Conservation (phyloP, 2,329 filamentous ascomycete species). For the Trichoderma atroviride region DNA sequence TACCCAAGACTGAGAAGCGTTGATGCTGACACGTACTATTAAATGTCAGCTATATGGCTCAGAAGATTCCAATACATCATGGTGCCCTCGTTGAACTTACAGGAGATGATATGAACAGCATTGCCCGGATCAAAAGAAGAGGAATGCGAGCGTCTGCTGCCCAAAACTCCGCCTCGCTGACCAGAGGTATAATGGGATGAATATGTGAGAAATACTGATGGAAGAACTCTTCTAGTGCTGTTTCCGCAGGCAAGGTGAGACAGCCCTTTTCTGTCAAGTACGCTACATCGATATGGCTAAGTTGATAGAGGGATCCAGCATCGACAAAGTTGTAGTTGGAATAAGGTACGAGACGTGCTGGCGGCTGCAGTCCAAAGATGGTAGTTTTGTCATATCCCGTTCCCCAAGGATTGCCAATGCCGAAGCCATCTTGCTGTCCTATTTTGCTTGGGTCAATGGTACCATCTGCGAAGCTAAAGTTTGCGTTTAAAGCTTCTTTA, state of each 20-base stretch:
- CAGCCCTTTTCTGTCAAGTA: slow-evolving; percentile 19
- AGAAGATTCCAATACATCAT: background rate
- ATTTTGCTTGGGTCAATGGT: slow-evolving; percentile 1
- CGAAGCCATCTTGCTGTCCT: background rate
- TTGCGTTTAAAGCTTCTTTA: background rate
- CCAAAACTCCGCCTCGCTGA: slow-evolving; percentile 22
- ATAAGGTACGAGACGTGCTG: background rate
- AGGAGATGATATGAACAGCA: slow-evolving; percentile 16
- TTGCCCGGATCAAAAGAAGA: slow-evolving; percentile 11
- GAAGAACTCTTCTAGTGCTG: slow-evolving; percentile 10
- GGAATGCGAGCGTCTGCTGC: slow-evolving; percentile 17
- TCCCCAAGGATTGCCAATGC: background rate
- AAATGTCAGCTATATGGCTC: background rate
- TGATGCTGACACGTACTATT: slow-evolving; percentile 3
- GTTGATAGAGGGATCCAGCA: slow-evolving; percentile 13
- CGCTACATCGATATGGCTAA: slow-evolving; percentile 7
- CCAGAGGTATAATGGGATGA: slow-evolving; percentile 14
- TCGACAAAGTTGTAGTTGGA: slow-evolving; percentile 24
- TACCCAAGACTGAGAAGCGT: slow-evolving; percentile 18
- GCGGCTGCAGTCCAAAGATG: background rate
- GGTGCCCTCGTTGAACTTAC: background rate
- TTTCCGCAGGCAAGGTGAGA: slow-evolving; percentile 2
- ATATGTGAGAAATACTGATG: slow-evolving; percentile 20
- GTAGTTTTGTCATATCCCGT: background rate
- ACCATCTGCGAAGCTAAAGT: background rate